These are phyloP conservation scores for Wallacemonas rigidus DNA, from an alignment of 208 protist genomes.

Conservation along the genomic window DNA sequence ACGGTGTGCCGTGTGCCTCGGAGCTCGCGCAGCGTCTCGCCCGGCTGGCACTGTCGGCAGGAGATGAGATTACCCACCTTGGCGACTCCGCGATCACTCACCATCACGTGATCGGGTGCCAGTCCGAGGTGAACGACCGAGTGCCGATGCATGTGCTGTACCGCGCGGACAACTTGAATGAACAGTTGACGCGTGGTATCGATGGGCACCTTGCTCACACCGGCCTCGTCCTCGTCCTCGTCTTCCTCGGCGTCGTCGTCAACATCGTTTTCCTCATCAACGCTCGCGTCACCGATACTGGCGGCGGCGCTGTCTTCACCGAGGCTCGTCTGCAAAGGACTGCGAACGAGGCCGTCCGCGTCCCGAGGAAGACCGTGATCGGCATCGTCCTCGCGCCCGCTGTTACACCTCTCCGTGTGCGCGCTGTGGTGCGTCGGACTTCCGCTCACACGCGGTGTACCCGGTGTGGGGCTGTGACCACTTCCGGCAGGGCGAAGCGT, in stretches of 20 bases:
- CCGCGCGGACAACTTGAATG: constrained; percentile 68
- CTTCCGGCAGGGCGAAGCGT: background rate
- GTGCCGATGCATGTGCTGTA: constrained; percentile 75
- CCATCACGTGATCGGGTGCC: constrained; percentile 85
- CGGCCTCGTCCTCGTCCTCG: background rate
- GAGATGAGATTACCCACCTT: constrained; percentile 80
- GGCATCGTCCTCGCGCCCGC: no score
- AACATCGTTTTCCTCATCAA: background rate
- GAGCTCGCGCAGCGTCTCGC: constrained; percentile 50
- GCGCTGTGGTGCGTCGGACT: no score
- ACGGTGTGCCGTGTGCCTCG: constrained; percentile 84
- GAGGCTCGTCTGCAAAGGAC: background rate
- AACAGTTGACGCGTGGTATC: constrained; percentile 44
- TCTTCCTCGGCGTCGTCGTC: background rate
- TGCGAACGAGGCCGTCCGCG: background rate
- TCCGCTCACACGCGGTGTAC: no score
- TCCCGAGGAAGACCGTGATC: background rate
- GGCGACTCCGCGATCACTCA: constrained; percentile 60
- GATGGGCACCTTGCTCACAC: constrained; percentile 3
- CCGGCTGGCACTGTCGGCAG: constrained; percentile 55
- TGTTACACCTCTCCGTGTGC: no score
- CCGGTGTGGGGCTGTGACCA: background rate
- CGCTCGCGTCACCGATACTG: background rate
- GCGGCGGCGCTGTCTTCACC: background rate
- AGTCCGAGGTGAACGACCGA: constrained; percentile 78